A percentile compares a stretch with the other conserved stretches of the same genome.
Evolutionary conservation across 352 stramenopile genomes (phyloP).

Genomic region (Saprolegnia diclina): DNA sequence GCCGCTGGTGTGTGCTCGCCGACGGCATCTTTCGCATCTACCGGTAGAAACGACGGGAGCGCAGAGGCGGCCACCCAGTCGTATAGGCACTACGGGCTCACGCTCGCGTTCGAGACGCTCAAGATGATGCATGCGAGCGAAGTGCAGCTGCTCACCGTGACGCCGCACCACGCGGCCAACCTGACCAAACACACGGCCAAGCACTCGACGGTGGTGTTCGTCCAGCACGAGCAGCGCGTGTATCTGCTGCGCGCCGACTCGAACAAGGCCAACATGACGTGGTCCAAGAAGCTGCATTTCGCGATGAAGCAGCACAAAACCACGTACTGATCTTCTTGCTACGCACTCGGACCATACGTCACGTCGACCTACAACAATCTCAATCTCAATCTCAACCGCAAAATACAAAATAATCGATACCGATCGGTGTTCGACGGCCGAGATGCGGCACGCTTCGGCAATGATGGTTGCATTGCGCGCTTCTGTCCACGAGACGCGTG

Average conservation of each 20-base stretch:
- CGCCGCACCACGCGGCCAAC: slow-evolving; percentile 39
- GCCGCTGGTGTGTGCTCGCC: slow-evolving; percentile 66
- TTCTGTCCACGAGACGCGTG: slow-evolving; percentile 58
- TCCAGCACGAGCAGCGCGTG: slow-evolving; percentile 47
- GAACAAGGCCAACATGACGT: slow-evolving; percentile 36
- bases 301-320: slow-evolving; percentile 32
- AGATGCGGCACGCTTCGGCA: slow-evolving; percentile 60
- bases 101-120: slow-evolving; percentile 52
- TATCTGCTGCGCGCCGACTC: slow-evolving; percentile 23
- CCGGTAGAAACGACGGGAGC: slow-evolving; percentile 18
- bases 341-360: slow-evolving; percentile 1
- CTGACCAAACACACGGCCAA: slow-evolving; percentile 35
- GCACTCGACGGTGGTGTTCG: slow-evolving; percentile 37
- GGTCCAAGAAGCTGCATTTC: slow-evolving; percentile 61
- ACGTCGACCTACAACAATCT: slow-evolving; percentile 13
- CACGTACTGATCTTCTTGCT: not conserved
- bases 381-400: not conserved
- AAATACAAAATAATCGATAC: too few relatives aligned
- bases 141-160: slow-evolving; percentile 8
- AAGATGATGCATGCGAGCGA: slow-evolving; percentile 37
- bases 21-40: slow-evolving; percentile 60
- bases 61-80: not conserved
- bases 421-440: slow-evolving; percentile 37
- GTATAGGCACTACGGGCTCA: slow-evolving; percentile 54
- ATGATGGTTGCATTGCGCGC: slow-evolving; percentile 74